Conservation (phyloP, 805 yeast genomes). For the Hagleromyces aurorensis region DNA sequence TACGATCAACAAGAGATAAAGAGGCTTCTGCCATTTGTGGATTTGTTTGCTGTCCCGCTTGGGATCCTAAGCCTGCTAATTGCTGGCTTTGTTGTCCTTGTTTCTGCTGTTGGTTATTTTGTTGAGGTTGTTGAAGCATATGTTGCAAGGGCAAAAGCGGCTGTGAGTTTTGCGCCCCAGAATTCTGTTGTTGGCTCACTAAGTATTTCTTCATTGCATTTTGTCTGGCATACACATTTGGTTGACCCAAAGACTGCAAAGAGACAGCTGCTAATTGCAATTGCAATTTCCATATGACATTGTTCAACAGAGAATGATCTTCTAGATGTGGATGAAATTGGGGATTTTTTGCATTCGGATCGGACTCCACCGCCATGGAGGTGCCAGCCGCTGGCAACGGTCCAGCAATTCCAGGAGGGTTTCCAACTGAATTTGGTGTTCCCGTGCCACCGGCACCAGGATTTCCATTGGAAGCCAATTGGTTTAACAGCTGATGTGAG, state of each 20-base stretch:
- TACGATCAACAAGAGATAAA: constrained; percentile 28
- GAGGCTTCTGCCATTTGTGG: constrained; percentile 25
- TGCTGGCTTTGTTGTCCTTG: constrained; percentile 6
- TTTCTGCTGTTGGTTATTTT: constrained; percentile 3
- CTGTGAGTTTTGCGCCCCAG: constrained; percentile 5
- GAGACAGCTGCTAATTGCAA: constrained; percentile 29
- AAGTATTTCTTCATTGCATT: constrained; percentile 32
- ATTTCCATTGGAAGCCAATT: constrained; percentile 7
- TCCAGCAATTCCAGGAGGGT: constrained; percentile 2
- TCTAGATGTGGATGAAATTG: constrained; percentile 30
- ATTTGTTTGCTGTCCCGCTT: constrained; percentile 4
- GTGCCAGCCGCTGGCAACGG: not conserved
- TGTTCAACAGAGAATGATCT: constrained; percentile 26
- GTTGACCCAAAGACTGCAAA: constrained; percentile 29
- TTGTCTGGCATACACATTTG: constrained; percentile 33
- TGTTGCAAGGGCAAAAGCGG: constrained; percentile 2
- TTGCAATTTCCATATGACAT: constrained; percentile 32
- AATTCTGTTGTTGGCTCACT: constrained; percentile 20
- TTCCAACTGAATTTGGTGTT: constrained; percentile 2
- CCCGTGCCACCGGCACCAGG: constrained; percentile 3
- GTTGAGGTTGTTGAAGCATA: constrained; percentile 5
- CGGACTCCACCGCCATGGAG: constrained; percentile 3
- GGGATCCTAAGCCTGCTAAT: constrained; percentile 1
- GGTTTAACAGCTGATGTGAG: constrained; percentile 21
- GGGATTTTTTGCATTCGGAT: constrained; percentile 27